Evolutionary conservation across 2,329 filamentous ascomycete genomes (phyloP), one percentile per base, ranked within the genome.

Genomic region (Aureobasidium mangrovei): DNA sequence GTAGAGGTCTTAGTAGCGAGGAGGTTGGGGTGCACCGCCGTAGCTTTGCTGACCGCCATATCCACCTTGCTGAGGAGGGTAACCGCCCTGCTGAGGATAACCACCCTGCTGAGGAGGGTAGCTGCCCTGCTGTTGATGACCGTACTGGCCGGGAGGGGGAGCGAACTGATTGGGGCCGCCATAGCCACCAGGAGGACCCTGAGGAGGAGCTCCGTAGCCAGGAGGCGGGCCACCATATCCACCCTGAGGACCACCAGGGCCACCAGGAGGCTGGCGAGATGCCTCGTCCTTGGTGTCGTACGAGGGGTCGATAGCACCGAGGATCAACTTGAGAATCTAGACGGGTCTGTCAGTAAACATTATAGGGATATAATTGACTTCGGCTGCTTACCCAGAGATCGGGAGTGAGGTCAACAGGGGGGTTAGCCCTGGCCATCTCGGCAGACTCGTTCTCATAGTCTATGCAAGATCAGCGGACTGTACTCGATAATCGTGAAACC

Each of bases 371-470:
- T 7, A 9, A n/a, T 26, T 9, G 12, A 8, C 4, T 29, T 42
- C 2, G 4, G 7, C 27, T 18, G 51, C 58, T 40, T 64, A 76
- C 75, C 82, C 82, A 85, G 52, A 84, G 75, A 60, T 84, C 81
- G 7, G 81, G 80, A 3, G 81, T 83, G 39, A 85, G 70, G 60
- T 84, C 75, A 29, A 84, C 77, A 3, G 81, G 80, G 6, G 81
- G 81, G 56, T 77, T 75, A 29, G 79, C 78, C 46, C 76, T 75
- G 1, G 78, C 72, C 81, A 85, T 83, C 63, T 84, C 81, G 45
- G 81, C 79, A 58, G 82, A 80, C 64, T 85, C 83, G 59, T 83
- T 80, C 67, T 85, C 82, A 61, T 79, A 85, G 69, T 85, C 80
- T 81, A 38, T 8, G 0, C 1, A 26, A 38, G 28, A 53, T 63